These are phyloP conservation scores for Hygrophoropsis aurantiaca DNA, from an alignment of 768 basidiomycete genomes.

Conservation along the genomic window DNA sequence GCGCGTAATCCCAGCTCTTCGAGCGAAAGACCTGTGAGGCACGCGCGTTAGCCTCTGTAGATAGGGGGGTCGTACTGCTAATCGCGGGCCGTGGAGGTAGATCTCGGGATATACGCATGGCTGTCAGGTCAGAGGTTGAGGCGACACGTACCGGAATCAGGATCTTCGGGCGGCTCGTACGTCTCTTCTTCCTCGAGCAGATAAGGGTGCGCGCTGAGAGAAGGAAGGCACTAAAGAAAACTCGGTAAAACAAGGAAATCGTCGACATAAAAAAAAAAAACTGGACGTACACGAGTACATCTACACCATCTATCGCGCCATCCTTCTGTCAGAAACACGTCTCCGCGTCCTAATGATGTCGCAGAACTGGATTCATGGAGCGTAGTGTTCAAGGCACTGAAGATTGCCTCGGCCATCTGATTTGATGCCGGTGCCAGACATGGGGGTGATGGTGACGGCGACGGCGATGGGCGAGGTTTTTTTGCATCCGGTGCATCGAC, in stretches of 20 bases:
- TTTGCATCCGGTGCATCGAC: conserved; percentile 42
- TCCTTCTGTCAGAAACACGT: conserved; percentile 72
- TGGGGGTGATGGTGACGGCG: conserved; percentile 19
- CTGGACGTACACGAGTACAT: conserved; percentile 52
- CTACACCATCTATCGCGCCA: conserved; percentile 82
- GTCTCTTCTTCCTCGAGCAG: conserved; percentile 79
- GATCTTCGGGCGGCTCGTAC: conserved; percentile 84
- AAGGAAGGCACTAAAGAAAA: conserved; percentile 53
- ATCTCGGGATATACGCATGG: too few relatives aligned
- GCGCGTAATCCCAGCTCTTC: conserved; percentile 86
- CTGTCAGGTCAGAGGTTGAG: neutral
- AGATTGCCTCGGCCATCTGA: conserved; percentile 44
- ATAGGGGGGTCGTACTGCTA: neutral
- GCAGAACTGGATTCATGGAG: conserved; percentile 17
- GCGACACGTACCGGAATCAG: conserved; percentile 62
- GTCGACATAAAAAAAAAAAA: neutral
- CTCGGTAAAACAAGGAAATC: conserved; percentile 2
- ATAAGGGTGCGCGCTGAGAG: conserved; percentile 53
- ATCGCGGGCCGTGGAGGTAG: neutral
- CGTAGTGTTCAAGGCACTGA: conserved; percentile 17
- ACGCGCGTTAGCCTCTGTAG: neutral
- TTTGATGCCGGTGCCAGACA: conserved; percentile 63
- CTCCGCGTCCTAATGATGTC: conserved; percentile 53
- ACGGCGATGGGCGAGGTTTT: conserved; percentile 41
- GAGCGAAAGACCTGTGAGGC: conserved; percentile 65